Evolutionary conservation across 768 basidiomycete genomes (phyloP), one percentile per base, ranked within the genome.

Genomic region (Macrolepiota fuliginosa): DNA sequence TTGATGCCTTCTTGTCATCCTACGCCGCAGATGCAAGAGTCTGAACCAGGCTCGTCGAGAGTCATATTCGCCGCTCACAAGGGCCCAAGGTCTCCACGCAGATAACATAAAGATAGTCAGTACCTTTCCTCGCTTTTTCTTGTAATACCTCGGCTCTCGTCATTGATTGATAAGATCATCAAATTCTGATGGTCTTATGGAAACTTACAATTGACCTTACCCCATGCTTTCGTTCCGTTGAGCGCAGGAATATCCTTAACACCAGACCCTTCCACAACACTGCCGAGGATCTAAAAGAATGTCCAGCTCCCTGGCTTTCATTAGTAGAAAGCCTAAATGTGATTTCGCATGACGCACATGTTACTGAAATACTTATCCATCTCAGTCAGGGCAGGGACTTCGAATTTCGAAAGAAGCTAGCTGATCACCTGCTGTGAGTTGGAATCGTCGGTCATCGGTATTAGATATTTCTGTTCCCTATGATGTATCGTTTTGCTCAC

Each of bases 41-140:
- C 15, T 24, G 58, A 53, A 42, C 40, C 50, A 42, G 29, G n/a
- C 57, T 32, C 57, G 52, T n/a, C 12, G 25, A 36, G 25, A 25
- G 24, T 40, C 42, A 24, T 24, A 27, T 49, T 0, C 24, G 15
- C 22, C n/a, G 36, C n/a, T 22, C 27, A 22, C 50, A 51, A 60
- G 58, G 52, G 42, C 45, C 32, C 57, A 22, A 37, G 27, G 32
- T 50, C 37, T 60, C 58, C 58, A 60, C 58, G 58, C n/a, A 60
- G 58, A 60, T 60, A 60, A 57, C 36, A 60, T 12, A 42, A 25
- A 60, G 27, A 42, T 60, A 13, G 40, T 32, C 35, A 12, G 35
- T 29, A 24, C 13, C n/a, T 22, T 35, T 32, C 45, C 40, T 46
- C 32, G 42, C 42, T 35, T 37, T 60, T 12, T 37, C 19, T 24